phyloP scores from a whole-genome alignment of 2,329 filamentous ascomycete genomes.

The Neonectria faginata region DNA sequence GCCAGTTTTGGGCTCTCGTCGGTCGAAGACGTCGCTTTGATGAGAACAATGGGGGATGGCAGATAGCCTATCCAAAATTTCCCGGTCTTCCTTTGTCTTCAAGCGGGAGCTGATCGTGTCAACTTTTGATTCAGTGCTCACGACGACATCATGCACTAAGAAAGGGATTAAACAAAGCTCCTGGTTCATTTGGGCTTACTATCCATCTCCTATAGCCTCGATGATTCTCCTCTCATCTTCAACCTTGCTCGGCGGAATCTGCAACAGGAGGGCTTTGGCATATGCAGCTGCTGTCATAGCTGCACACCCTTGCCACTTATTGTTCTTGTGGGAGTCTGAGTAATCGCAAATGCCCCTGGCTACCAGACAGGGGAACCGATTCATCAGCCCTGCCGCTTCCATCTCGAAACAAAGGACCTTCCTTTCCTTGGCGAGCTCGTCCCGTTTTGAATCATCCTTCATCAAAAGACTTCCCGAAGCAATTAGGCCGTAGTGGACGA shows the following conservation, averaged over 20 bases:
- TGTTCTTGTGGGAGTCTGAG: constrained; percentile 48
- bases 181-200: background rate
- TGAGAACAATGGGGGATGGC: too few relatives aligned
- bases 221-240: background rate
- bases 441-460: background rate
- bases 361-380: constrained; percentile 46
- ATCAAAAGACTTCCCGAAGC: background rate
- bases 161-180: too few relatives aligned
- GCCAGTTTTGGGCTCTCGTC: constrained; percentile 51
- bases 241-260: background rate
- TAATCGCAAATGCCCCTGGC: constrained; percentile 55
- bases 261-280: constrained; percentile 13
- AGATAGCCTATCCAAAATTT: too few relatives aligned
- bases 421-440: background rate
- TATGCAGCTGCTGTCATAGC: constrained; percentile 47
- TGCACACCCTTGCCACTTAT: constrained; percentile 50
- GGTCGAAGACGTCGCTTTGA: constrained; percentile 43
- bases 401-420: background rate
- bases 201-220: background rate
- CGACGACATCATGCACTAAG: too few relatives aligned
- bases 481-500: background rate
- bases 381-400: constrained; percentile 40
- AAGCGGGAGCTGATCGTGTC: background rate
- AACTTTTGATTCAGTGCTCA: background rate
- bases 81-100: too few relatives aligned